Conservation (phyloP, 176 grass and related monocot species). For the Coix lacrymajobi region DNA sequence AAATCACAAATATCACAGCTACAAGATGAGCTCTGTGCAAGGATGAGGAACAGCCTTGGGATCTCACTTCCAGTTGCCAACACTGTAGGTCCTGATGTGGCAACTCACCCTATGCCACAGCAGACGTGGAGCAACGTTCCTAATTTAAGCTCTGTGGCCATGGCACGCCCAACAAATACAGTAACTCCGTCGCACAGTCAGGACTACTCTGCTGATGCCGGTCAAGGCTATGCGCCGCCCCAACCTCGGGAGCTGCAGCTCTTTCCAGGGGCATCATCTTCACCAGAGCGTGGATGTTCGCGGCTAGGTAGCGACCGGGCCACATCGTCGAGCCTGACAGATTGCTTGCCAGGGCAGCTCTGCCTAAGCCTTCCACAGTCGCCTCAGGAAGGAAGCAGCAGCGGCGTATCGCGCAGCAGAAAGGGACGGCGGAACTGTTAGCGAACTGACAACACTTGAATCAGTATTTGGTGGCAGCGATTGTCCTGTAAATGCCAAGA, state of each 20-base stretch:
- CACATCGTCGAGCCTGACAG: conserved; percentile 21
- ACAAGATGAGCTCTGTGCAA: conserved; percentile 43
- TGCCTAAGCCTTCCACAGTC: conserved; percentile 39
- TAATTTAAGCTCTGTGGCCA: conserved; percentile 5
- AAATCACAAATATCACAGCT: conserved; percentile 45
- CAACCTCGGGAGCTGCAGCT: conserved; percentile 66
- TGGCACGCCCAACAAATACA: not conserved
- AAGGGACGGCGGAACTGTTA: not conserved
- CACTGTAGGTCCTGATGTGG: conserved; percentile 1
- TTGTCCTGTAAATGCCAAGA: conserved; percentile 34
- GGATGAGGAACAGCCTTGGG: conserved; percentile 14
- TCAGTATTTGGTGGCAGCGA: not conserved
- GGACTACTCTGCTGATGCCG: conserved; percentile 22
- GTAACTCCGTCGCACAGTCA: not conserved
- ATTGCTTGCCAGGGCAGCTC: conserved; percentile 49
- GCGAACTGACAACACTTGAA: not conserved
- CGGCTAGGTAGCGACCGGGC: conserved; percentile 11
- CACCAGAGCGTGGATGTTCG: not conserved
- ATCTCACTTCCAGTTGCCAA: conserved; percentile 9
- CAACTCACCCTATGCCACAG: conserved; percentile 1
- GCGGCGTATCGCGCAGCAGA: not conserved
- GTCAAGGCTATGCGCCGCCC: not conserved
- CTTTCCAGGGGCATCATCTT: conserved; percentile 37
- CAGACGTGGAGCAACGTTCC: conserved; percentile 22
- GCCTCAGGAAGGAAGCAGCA: conserved; percentile 33